A percentile compares a stretch with the other conserved stretches of the same genome.
Evolutionary conservation across 768 basidiomycete genomes (phyloP).

Genomic region (Xerocomellus dryophilus): DNA sequence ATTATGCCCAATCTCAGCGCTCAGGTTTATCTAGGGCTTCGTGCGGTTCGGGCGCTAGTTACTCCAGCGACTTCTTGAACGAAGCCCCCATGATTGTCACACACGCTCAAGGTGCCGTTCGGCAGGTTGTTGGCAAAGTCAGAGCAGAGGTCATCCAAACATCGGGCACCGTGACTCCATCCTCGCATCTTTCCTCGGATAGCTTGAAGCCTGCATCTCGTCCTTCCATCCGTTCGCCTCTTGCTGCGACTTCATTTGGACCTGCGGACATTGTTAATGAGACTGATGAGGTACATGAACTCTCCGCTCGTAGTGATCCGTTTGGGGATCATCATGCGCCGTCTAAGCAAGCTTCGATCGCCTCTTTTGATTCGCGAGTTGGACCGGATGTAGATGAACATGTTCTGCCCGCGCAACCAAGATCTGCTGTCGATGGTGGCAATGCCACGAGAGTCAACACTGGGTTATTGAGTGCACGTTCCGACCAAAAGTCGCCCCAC

Average conservation of each 20-base stretch:
- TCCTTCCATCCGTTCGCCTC: constrained; percentile 57
- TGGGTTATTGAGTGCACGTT: constrained; percentile 40
- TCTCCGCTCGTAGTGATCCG: constrained; percentile 43
- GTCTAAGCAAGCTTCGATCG: constrained; percentile 10
- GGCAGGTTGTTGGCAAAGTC: constrained; percentile 72
- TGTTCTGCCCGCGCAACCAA: constrained; percentile 49
- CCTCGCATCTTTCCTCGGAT: constrained; percentile 32
- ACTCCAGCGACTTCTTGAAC: constrained; percentile 73
- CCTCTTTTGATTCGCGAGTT: constrained; percentile 25
- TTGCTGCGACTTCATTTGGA: constrained; percentile 69
- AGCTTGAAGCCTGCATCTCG: constrained; percentile 42
- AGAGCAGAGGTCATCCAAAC: constrained; percentile 78
- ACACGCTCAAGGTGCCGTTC: constrained; percentile 55
- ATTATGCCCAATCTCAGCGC: constrained; percentile 45
- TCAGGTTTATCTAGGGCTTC: constrained; percentile 63
- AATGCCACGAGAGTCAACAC: constrained; percentile 69
- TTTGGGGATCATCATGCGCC: constrained; percentile 57
- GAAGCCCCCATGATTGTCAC: constrained; percentile 83
- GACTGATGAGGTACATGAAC: constrained; percentile 32
- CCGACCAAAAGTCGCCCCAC: constrained; percentile 44
- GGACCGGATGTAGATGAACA: constrained; percentile 40
- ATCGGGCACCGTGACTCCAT: constrained; percentile 37
- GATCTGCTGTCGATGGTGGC: constrained; percentile 55
- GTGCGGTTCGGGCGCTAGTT: constrained; percentile 72
- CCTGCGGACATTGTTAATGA: constrained; percentile 62